Evolutionary conservation across 768 basidiomycete species (phyloP), one percentile per base, ranked within the genome.

Genomic region (Termitomyces sp.): DNA sequence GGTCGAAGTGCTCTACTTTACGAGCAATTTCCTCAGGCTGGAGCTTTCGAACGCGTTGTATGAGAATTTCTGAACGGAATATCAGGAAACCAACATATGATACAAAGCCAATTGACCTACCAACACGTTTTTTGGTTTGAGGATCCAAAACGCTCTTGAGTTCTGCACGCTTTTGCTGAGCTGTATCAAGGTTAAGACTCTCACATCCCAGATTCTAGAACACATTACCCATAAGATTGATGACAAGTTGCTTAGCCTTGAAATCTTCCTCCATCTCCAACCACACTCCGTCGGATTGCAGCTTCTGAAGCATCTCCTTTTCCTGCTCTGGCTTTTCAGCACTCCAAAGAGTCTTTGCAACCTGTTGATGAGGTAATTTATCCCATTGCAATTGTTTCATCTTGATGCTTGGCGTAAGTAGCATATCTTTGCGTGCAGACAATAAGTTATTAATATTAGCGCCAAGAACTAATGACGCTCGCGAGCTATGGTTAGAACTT

Each of bases 301-400:
- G 74, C 71, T 91, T 91, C 70, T 85, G 81, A 45, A 94, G 73
- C 81, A 94, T 92, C 64, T 91, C 87, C 61, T 83, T 77, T 67
- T 93, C 91, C 67, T 85, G 86, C 63, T 85, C 76, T 1, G 81
- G 74, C 58, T 79, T 71, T 59, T 93, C 91, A 41, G 81, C 81
- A 54, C 80, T 88, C 91, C 94, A 99, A 15, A 98, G 75, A 0
- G 95, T 98, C 69, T 88, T 89, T 1, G 78, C 78, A 36, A 93
- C 87, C 65, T 91, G 88, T 63, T 90, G 88, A 58, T 93, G 93
- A 24, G 91, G 87, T n/a, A 99, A 80, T 68, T 98, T 98, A 70
- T 98, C 95, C 96, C 96, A 99, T 69, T 98, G 95, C 57, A 99
- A 77, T 70, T 98, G 95, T 70, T 98, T 98, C 91, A 98, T 94